A percentile compares a stretch with the other conserved stretches of the same genome.
These are phyloP conservation scores for Copromyces sp. DNA, from an alignment of 495 filamentous ascomycete genomes.

Conservation along the genomic window DNA sequence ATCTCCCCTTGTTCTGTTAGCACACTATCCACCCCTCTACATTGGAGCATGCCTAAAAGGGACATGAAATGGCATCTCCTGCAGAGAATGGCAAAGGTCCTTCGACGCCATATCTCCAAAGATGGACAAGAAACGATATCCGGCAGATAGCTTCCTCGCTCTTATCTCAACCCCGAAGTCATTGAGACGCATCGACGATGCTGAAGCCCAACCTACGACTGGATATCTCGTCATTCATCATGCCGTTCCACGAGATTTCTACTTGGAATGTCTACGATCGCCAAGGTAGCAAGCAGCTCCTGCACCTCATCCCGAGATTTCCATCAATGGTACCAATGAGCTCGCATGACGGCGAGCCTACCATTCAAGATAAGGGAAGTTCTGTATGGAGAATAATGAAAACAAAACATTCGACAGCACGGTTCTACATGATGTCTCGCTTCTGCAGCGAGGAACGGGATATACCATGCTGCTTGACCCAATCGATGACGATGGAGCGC, in stretches of 20 bases:
- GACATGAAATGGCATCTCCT: not conserved
- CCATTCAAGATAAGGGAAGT: not conserved
- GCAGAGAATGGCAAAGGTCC: not conserved
- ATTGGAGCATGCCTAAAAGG: not conserved
- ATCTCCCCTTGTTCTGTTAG: not conserved
- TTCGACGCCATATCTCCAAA: not conserved
- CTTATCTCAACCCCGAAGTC: not conserved
- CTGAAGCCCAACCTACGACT: not conserved
- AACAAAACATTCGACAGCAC: not conserved
- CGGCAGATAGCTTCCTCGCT: not conserved
- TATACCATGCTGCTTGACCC: not conserved
- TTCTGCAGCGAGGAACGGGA: not conserved
- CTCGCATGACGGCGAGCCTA: not conserved
- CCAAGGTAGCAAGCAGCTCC: not conserved
- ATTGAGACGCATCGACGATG: not conserved
- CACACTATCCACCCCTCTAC: not conserved
- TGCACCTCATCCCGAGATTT: constrained; percentile 9
- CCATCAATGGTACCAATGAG: constrained; percentile 11
- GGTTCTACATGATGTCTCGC: not conserved
- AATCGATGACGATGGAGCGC: not conserved
- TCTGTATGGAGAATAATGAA: not conserved
- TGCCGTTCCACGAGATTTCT: not conserved
- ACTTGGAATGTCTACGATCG: constrained; percentile 3
- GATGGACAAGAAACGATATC: not conserved
- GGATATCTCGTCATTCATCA: not conserved